These are phyloP conservation scores for Saccharomycopsis synnaedendra DNA, from an alignment of 805 yeast species.

Conservation along the genomic window DNA sequence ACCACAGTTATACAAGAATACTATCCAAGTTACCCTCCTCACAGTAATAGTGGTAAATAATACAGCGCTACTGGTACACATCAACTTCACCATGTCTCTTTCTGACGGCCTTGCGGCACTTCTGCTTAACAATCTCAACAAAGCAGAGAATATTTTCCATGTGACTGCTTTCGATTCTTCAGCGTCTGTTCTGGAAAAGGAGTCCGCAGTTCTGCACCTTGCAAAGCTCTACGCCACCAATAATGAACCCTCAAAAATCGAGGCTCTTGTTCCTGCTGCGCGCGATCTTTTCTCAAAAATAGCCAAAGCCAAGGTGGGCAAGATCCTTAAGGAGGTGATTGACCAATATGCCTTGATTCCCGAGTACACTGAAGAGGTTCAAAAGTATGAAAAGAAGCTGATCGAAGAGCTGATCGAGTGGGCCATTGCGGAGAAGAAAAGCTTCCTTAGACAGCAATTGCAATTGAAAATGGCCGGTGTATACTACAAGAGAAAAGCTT, in stretches of 20 bases:
- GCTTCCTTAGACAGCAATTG: slow-evolving; percentile 79
- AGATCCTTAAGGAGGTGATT: slow-evolving; percentile 70
- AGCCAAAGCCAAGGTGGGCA: slow-evolving; percentile 93
- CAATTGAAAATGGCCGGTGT: slow-evolving; percentile 74
- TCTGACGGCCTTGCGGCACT: too few relatives aligned
- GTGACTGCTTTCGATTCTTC: slow-evolving; percentile 30
- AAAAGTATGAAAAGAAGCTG: slow-evolving; percentile 23
- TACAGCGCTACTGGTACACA: too few relatives aligned
- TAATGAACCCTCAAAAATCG: slow-evolving; percentile 38
- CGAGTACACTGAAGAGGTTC: slow-evolving; percentile 54
- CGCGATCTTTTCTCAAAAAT: slow-evolving; percentile 61
- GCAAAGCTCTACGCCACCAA: slow-evolving; percentile 56
- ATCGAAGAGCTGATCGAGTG: slow-evolving; percentile 77
- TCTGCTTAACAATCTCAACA: slow-evolving; percentile 27
- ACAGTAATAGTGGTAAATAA: too few relatives aligned
- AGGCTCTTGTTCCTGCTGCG: slow-evolving; percentile 52
- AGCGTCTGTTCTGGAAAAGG: slow-evolving; percentile 45
- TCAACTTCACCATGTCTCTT: too few relatives aligned
- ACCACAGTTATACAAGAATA: too few relatives aligned
- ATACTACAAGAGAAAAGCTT: slow-evolving; percentile 52
- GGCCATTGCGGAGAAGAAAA: slow-evolving; percentile 74
- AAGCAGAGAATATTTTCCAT: slow-evolving; percentile 52
- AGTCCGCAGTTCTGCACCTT: slow-evolving; percentile 60
- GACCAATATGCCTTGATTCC: slow-evolving; percentile 63
- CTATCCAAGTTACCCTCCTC: too few relatives aligned